phyloP scores from a whole-genome alignment of 2,329 filamentous ascomycete genomes.

The Tolypocladium tundrense region DNA sequence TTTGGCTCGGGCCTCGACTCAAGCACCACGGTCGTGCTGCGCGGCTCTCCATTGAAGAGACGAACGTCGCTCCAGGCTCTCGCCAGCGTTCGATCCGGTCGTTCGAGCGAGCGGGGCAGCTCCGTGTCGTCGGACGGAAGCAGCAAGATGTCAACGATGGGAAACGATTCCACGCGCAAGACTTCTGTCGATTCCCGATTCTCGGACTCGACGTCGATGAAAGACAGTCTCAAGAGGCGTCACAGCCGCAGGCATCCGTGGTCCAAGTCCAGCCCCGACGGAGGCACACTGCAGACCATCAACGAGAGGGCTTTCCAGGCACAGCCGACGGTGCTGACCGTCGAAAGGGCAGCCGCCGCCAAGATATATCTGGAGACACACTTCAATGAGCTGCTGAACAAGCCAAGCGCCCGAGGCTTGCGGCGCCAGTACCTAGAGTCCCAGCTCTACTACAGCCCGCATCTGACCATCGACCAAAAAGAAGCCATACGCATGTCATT shows the following conservation, averaged over 20 bases:
- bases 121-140: conserved; percentile 16
- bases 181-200: conserved; percentile 22
- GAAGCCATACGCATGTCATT: conserved; percentile 46
- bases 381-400: conserved; percentile 59
- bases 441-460: conserved; percentile 44
- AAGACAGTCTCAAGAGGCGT: conserved; percentile 12
- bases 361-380: conserved; percentile 82
- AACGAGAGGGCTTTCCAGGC: conserved; percentile 16
- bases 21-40: conserved; percentile 18
- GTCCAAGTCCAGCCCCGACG: conserved; percentile 26
- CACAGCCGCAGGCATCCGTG: conserved; percentile 21
- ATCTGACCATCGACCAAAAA: conserved; percentile 46
- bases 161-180: conserved; percentile 18
- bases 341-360: conserved; percentile 68
- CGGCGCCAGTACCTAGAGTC: conserved; percentile 25
- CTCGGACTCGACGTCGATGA: conserved; percentile 10
- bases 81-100: conserved; percentile 6
- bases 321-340: conserved; percentile 40
- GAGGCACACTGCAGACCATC: conserved; percentile 22
- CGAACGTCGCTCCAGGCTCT: conserved; percentile 16
- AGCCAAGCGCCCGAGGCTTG: conserved; percentile 22
- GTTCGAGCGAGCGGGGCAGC: conserved; percentile 12
- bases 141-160: conserved; percentile 12
- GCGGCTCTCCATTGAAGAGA: conserved; percentile 8
- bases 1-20: conserved; percentile 14